These are phyloP conservation scores for Blastobotrys terrestris DNA, from an alignment of 805 yeast genomes.

Conservation along the genomic window DNA sequence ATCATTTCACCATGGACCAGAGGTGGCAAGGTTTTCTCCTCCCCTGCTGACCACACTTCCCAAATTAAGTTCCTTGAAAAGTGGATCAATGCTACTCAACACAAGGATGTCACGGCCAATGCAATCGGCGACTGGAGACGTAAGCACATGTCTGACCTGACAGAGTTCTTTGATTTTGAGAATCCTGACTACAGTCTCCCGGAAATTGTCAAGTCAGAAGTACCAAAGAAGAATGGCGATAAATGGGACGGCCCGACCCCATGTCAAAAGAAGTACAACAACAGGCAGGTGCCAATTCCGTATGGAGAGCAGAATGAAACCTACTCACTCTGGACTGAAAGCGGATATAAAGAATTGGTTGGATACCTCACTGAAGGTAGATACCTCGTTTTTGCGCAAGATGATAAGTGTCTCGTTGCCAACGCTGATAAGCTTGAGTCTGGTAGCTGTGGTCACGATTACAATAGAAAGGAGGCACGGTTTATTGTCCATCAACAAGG, in stretches of 20 bases:
- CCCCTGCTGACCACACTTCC: constrained; percentile 24
- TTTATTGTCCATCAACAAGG: not conserved
- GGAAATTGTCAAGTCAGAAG: constrained; percentile 8
- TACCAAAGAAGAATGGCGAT: constrained; percentile 10
- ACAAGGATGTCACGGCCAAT: constrained; percentile 9
- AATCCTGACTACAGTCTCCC: constrained; percentile 15
- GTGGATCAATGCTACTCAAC: constrained; percentile 17
- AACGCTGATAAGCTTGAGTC: not conserved
- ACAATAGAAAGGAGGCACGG: not conserved
- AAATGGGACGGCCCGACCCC: constrained; percentile 6
- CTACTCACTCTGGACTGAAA: constrained; percentile 16
- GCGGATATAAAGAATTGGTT: constrained; percentile 17
- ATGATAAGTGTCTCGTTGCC: not conserved
- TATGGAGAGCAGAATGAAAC: constrained; percentile 17
- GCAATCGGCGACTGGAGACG: constrained; percentile 21
- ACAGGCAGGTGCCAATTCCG: constrained; percentile 17
- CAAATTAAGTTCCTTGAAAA: constrained; percentile 22
- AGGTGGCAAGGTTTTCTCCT: constrained; percentile 23
- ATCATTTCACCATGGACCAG: constrained; percentile 24
- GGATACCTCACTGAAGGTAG: constrained; percentile 24
- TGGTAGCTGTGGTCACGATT: not conserved
- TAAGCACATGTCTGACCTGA: constrained; percentile 20
- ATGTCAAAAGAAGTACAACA: constrained; percentile 9
- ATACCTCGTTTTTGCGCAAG: constrained; percentile 11
- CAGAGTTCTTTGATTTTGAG: constrained; percentile 19